These are phyloP conservation scores for Hypericum perforatum DNA, from an alignment of 345 rosid species.

Conservation along the genomic window DNA sequence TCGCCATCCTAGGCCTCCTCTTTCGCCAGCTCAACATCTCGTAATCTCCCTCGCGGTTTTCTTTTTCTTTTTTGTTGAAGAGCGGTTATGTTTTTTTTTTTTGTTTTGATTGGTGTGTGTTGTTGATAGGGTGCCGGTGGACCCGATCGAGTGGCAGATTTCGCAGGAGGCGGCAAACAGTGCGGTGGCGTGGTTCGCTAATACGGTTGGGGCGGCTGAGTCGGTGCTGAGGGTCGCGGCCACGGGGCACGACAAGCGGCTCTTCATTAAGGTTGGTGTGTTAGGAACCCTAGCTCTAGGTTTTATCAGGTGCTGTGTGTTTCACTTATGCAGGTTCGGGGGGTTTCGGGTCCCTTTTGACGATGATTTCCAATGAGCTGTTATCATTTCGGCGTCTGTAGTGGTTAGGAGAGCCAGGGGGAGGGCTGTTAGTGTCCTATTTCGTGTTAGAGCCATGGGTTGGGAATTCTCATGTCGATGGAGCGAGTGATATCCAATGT, in stretches of 20 bases:
- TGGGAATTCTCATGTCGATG: too few species aligned
- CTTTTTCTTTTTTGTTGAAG: neutral
- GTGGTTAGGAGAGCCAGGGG: too few species aligned
- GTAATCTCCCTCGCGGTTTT: conserved; percentile 22
- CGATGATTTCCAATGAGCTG: too few species aligned
- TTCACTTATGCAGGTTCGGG: too few species aligned
- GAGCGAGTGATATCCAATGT: too few species aligned
- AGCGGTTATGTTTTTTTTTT: neutral
- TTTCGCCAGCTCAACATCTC: conserved; percentile 89
- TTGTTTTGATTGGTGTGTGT: neutral
- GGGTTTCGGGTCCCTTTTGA: too few species aligned
- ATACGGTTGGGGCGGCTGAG: conserved; percentile 89
- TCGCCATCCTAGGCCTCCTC: conserved; percentile 97
- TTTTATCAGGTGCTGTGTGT: too few species aligned
- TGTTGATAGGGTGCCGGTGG: conserved; percentile 68
- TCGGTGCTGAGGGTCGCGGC: conserved; percentile 95
- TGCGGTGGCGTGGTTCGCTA: conserved; percentile 73
- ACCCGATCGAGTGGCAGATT: conserved; percentile 96
- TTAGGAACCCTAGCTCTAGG: too few species aligned
- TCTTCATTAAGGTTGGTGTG: conserved; percentile 54
- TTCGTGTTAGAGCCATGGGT: too few species aligned
- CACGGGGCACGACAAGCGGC: conserved; percentile 87
- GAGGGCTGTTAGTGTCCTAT: too few species aligned
- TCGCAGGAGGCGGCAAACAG: conserved; percentile 83
- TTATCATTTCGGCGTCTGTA: too few species aligned